A percentile compares a stretch with the other conserved stretches of the same genome.
Conservation (phyloP, 768 basidiomycete genomes). For the Hirschioporus abietinus region DNA sequence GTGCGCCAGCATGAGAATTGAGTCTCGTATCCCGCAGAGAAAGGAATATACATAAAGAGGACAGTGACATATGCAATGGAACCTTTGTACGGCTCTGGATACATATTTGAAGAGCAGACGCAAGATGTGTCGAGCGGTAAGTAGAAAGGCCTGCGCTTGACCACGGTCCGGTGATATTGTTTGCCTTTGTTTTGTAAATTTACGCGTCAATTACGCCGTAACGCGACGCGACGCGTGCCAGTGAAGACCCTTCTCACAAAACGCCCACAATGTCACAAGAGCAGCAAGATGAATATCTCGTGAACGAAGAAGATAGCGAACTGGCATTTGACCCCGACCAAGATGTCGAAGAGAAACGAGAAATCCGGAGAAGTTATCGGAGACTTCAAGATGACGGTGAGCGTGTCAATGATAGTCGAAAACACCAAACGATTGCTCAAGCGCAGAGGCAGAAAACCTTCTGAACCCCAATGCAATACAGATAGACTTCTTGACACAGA, state of each 20-base stretch:
- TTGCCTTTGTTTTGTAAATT: background rate
- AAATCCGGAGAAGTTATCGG: slow-evolving; percentile 69
- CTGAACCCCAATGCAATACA: slow-evolving; percentile 50
- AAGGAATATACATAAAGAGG: background rate
- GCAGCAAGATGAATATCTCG: background rate
- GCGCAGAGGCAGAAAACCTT: slow-evolving; percentile 26
- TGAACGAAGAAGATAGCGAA: slow-evolving; percentile 17
- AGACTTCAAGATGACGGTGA: slow-evolving; percentile 55
- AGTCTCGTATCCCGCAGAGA: background rate
- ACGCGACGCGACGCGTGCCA: background rate
- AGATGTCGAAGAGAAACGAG: slow-evolving; percentile 73
- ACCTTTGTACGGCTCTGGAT: background rate
- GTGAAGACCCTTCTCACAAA: background rate
- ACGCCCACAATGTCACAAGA: background rate
- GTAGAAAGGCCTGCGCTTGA: too few relatives aligned
- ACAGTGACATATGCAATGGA: background rate
- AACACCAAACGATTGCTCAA: slow-evolving; percentile 2
- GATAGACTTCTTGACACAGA: slow-evolving; percentile 48
- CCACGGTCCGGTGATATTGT: too few relatives aligned
- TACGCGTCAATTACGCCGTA: background rate
- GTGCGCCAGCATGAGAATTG: background rate
- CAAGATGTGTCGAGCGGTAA: too few relatives aligned
- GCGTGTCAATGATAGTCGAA: slow-evolving; percentile 12
- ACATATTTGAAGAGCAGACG: background rate
- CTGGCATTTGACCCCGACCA: slow-evolving; percentile 79